Percentiles rank a stretch among this genome's conserved stretches.
phyloP scores from a whole-genome alignment of 2,329 filamentous ascomycete species.

The Monosporascus sp. region DNA sequence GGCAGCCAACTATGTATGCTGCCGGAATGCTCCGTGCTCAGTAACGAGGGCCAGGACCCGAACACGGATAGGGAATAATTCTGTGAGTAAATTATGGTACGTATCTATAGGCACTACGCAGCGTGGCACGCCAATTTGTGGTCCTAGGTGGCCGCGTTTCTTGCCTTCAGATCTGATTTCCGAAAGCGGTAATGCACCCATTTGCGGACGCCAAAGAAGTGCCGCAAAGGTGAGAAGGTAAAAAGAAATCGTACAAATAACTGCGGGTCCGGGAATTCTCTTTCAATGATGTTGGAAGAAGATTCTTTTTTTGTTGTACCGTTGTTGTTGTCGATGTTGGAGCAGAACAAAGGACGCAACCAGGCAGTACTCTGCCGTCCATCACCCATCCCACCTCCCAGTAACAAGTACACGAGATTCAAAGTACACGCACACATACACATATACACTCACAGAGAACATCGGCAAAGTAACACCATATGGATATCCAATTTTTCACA shows the following conservation, averaged over 20 bases:
- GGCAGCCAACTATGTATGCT: not conserved
- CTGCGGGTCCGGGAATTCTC: slow-evolving; percentile 17
- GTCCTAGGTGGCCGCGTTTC: slow-evolving; percentile 3
- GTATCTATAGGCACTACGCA: slow-evolving; percentile 2
- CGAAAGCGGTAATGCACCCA: slow-evolving; percentile 24
- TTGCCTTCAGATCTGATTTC: slow-evolving; percentile 16
- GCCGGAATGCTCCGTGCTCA: slow-evolving; percentile 22
- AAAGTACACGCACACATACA: not conserved
- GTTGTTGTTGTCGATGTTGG: slow-evolving; percentile 11
- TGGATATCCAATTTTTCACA: not conserved
- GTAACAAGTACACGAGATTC: not conserved
- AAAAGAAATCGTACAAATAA: slow-evolving; percentile 26
- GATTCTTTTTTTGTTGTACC: slow-evolving; percentile 15
- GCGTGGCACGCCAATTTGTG: slow-evolving; percentile 8
- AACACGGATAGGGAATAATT: slow-evolving; percentile 18
- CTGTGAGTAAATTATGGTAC: slow-evolving; percentile 16
- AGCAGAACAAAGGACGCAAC: slow-evolving; percentile 20
- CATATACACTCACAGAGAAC: not conserved
- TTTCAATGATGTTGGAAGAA: slow-evolving; percentile 16
- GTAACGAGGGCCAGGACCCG: slow-evolving; percentile 12
- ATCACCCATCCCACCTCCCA: not conserved
- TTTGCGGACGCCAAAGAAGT: slow-evolving; percentile 17
- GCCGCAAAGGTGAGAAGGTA: slow-evolving; percentile 5
- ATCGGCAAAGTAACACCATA: not conserved
- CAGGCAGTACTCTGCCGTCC: slow-evolving; percentile 9